Conservation (phyloP, 2,329 filamentous ascomycete species). For the Ophiostoma pallidulum region DNA sequence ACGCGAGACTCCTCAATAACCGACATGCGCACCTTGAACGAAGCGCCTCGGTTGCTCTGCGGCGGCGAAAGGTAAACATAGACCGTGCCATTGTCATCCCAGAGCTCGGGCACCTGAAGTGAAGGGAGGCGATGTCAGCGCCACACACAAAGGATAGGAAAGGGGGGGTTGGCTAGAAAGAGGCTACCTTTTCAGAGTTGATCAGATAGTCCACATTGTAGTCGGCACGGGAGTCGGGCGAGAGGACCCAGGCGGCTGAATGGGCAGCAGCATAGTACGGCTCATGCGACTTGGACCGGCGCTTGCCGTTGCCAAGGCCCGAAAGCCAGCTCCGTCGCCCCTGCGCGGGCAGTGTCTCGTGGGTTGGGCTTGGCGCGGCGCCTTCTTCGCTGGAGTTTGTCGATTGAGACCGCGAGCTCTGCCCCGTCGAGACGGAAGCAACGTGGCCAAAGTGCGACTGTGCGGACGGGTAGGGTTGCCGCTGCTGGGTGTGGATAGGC, state of each 20-base stretch:
- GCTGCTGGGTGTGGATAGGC: background rate
- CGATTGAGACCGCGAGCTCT: slow-evolving; percentile 24
- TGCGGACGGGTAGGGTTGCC: slow-evolving; percentile 16
- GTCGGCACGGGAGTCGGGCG: slow-evolving; percentile 41
- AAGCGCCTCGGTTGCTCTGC: slow-evolving; percentile 41
- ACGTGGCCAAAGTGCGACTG: slow-evolving; percentile 23
- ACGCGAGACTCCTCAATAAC: slow-evolving; percentile 45
- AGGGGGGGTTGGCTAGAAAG: background rate
- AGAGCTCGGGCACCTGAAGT: slow-evolving; percentile 52
- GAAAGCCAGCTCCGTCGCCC: slow-evolving; percentile 46
- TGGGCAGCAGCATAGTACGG: slow-evolving; percentile 11
- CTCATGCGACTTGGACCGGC: slow-evolving; percentile 41
- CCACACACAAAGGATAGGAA: slow-evolving; percentile 7
- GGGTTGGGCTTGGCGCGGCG: slow-evolving; percentile 33
- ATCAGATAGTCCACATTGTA: slow-evolving; percentile 45
- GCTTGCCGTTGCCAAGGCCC: slow-evolving; percentile 25
- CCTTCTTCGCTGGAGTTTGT: slow-evolving; percentile 26
- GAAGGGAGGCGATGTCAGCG: background rate
- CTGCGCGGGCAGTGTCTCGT: slow-evolving; percentile 29
- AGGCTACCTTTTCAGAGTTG: slow-evolving; percentile 45
- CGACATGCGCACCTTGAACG: slow-evolving; percentile 50
- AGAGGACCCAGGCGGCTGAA: slow-evolving; percentile 41
- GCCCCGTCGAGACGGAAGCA: slow-evolving; percentile 23
- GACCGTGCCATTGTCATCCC: slow-evolving; percentile 51
- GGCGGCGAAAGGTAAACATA: slow-evolving; percentile 48